Evolutionary conservation across 2,329 filamentous ascomycete genomes (phyloP).

Genomic region (Metarhizium rileyi): DNA sequence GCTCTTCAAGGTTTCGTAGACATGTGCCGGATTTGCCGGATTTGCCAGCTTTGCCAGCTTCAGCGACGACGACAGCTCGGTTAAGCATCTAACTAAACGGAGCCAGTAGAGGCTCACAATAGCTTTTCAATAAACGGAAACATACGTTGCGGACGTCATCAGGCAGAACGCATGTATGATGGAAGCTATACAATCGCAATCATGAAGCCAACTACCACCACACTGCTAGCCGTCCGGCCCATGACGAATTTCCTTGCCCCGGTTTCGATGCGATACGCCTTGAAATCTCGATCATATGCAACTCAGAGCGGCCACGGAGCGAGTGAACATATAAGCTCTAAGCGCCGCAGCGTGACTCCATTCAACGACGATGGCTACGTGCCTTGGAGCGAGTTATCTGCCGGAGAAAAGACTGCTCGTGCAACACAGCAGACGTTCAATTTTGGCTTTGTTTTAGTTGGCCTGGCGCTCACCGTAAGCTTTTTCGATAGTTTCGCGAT

Average conservation of each 20-base stretch:
- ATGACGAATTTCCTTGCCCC: conserved; percentile 17
- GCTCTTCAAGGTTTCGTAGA: not conserved
- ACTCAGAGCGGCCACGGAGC: conserved; percentile 41
- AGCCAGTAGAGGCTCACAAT: not conserved
- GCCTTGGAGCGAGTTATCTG: conserved; percentile 68
- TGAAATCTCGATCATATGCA: conserved; percentile 38
- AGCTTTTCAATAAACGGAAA: not conserved
- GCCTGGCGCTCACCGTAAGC: conserved; percentile 64
- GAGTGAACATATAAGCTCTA: conserved; percentile 30
- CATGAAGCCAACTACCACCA: conserved; percentile 35
- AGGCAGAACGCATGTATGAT: conserved; percentile 19
- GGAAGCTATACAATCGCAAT: conserved; percentile 27
- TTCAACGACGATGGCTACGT: conserved; percentile 80
- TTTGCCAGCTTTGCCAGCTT: not conserved
- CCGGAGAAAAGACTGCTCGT: conserved; percentile 68
- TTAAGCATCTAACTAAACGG: not conserved
- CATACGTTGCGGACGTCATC: conserved; percentile 1
- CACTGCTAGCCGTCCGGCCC: conserved; percentile 25
- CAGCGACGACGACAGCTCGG: not conserved
- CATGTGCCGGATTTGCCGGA: not conserved
- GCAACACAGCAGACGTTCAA: conserved; percentile 90
- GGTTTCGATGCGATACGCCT: conserved; percentile 3
- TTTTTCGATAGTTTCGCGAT: not conserved
- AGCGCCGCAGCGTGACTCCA: conserved; percentile 64
- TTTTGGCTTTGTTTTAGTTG: conserved; percentile 65